Evolutionary conservation across 345 rosid genomes (phyloP).

Genomic region (Populus nigra): DNA sequence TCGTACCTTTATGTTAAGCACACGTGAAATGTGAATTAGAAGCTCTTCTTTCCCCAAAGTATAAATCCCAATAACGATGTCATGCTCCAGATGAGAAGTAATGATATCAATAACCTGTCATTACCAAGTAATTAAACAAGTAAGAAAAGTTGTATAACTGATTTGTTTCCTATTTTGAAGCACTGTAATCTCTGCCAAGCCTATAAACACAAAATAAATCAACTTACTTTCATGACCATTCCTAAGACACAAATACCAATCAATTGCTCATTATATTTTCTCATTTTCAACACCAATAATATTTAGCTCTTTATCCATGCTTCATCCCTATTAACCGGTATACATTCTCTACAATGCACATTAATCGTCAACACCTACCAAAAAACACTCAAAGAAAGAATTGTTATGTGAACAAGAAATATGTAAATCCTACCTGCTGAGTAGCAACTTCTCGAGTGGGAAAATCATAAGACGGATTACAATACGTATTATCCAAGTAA

Average conservation of each 20-base stretch:
- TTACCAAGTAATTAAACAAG: constrained; percentile 12
- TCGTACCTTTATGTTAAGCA: constrained; percentile 56
- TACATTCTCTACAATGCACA: too few species aligned
- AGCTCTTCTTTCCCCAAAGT: constrained; percentile 74
- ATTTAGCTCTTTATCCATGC: too few species aligned
- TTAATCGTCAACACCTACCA: too few species aligned
- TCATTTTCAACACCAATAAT: too few species aligned
- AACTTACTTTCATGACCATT: too few species aligned
- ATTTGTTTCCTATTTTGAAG: not conserved
- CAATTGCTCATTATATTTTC: too few species aligned
- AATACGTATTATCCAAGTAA: constrained; percentile 75
- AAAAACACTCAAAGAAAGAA: too few species aligned
- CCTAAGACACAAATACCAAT: too few species aligned
- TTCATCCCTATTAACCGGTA: too few species aligned
- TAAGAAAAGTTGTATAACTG: not conserved
- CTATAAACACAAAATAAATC: too few species aligned
- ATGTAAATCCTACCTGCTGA: constrained; percentile 36
- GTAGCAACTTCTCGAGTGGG: constrained; percentile 61
- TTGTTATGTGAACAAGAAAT: not conserved
- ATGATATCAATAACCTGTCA: constrained; percentile 60
- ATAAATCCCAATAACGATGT: constrained; percentile 63
- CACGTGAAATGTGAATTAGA: constrained; percentile 47
- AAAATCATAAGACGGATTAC: constrained; percentile 60
- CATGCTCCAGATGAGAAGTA: constrained; percentile 62
- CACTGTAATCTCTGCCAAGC: too few species aligned